Base-by-base conservation (phyloP, 768 basidiomycete genomes). In the Tulasnella sp. region DNA sequence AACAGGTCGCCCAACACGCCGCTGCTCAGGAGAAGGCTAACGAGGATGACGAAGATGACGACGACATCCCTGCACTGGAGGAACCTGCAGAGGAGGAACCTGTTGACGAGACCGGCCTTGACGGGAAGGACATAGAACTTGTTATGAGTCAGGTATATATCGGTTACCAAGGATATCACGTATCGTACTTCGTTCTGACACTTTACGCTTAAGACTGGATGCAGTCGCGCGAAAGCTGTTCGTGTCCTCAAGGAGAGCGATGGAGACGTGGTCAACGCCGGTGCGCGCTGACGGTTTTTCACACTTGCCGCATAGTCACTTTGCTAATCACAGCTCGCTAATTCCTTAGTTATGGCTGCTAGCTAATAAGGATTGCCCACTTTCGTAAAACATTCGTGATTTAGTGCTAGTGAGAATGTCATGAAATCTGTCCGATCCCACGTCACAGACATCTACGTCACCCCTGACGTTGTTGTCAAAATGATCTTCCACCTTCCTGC, bases 221-320 rank as follows among this genome's bases (percentile, higher is more conserved):
- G 91, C 73, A 82, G 89, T 51, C 83, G 92, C 64, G 89, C 88
- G 43, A 96, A 94, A 72, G 96, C 95, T 41, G 87, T 92, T 44
- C 81, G 84, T 60, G 93, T 82, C 64, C 74, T 98, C 71, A 93
- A 89, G 76, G 90, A 92, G 67, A 89, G 83, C 65, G 85, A 86
- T 53, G 93, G 93, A 41, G 94, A 98, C 75, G 71, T 98, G 71
- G 94, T 96, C 77, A 94, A 93, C 73, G 94, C 93, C 62, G 95
- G 92, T 95, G 70, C 72, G 92, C 88, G 19, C 19, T n/a, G 21
- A 51, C 13, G 7, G 23, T 47, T 60, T 50, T 51, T 26, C 5
- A 1, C 4, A 27, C 45, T 32, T 23, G 15, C 13, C 43, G 34
- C 60, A 27, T 54, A 13, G 32, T 55, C 7, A 34, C 49, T 32